phyloP scores from a whole-genome alignment of 2,329 filamentous ascomycete species.

The Thelonectria discophora region DNA sequence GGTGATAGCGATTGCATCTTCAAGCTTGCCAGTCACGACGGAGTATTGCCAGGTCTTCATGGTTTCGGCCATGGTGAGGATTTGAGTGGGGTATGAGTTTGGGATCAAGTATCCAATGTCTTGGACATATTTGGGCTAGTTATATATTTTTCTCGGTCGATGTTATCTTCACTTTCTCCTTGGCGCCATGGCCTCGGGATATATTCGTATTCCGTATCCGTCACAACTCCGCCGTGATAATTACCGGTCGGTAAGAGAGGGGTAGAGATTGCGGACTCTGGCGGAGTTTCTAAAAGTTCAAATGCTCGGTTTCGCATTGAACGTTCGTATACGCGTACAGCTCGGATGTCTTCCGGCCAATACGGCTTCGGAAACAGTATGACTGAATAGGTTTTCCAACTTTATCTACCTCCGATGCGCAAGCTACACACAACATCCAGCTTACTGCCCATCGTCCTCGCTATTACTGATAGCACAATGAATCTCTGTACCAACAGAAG shows the following conservation, averaged over 20 bases:
- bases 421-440: no score
- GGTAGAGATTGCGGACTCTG: background rate
- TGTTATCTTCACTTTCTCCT: background rate
- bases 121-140: background rate
- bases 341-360: no score
- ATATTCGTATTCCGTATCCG: background rate
- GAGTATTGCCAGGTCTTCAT: slow-evolving; percentile 15
- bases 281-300: background rate
- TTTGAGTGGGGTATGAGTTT: background rate
- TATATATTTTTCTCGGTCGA: background rate
- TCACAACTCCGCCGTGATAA: background rate
- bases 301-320: background rate
- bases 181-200: background rate
- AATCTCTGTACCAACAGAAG: no score
- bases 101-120: background rate
- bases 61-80: background rate
- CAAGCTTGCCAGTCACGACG: background rate
- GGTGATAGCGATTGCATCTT: slow-evolving; percentile 15
- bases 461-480: no score
- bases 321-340: no score
- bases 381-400: no score
- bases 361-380: no score
- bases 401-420: no score
- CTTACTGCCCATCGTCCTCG: no score
- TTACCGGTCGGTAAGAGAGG: no score